Evolutionary conservation across 495 filamentous ascomycete genomes (phyloP), one percentile per base, ranked within the genome.

Genomic region (Xylaria palmicola): DNA sequence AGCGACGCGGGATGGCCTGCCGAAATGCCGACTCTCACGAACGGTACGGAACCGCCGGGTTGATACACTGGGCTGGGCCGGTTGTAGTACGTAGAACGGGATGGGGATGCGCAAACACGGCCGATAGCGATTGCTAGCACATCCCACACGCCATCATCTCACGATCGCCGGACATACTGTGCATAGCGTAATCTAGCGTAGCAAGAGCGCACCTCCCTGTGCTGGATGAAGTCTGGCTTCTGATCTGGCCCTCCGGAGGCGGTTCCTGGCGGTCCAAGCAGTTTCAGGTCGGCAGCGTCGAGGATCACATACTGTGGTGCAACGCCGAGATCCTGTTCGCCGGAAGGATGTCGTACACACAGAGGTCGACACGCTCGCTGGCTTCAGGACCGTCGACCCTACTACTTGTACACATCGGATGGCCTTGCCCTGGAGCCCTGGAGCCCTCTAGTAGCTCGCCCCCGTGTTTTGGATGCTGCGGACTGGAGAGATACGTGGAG

Each of bases 231-330:
- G 20, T 22, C 26, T 37, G 36, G 36, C 34, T 17, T 41, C 43
- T 13, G n/a, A n/a, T n/a, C n/a, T n/a, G n/a, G n/a, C n/a, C n/a
- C n/a, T n/a, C n/a, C n/a, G n/a, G n/a, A 22, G 27, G 15, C 36
- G 8, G 34, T 39, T 13, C 19, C n/a, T 53, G 29, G 15, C 22
- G 39, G 30, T 39, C 24, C 40, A 34, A 44, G 26, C 43, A 50
- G 60, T 62, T 62, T 62, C 60, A 62, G 37, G 27, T 55, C 45
- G 7, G 22, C 44, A 56, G 41, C 29, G n/a, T 29, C 51, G 51
- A 62, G 32, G 50, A 55, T 48, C 39, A 27, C 20, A 48, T 30
- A 22, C 41, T 56, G 60, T 26, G 20, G 51, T 62, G 60, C 24
- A 51, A 56, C 60, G 13, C 47, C 44, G 43, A 32, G 51, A 57